Percentiles rank a stretch among this genome's conserved stretches.
Conservation (phyloP, 192 early-diverging fungal genomes). For the Coemansia sp. region DNA sequence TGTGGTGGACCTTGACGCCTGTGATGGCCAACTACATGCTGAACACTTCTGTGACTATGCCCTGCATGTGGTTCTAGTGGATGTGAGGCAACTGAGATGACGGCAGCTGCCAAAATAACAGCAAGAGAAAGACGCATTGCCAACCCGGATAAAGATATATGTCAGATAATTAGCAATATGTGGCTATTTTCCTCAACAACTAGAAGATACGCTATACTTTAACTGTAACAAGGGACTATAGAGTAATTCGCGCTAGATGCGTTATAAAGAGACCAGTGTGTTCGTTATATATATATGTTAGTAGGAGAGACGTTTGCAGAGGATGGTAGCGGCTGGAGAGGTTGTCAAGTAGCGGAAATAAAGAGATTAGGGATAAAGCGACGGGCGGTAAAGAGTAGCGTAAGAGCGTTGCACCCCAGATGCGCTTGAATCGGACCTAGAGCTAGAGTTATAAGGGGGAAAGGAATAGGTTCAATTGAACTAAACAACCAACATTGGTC, state of each 20-base stretch:
- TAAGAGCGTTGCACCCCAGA: not conserved
- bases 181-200: not conserved
- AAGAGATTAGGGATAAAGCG: not conserved
- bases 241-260: not conserved
- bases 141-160: not conserved
- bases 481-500: not conserved
- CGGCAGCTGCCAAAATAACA: conserved; percentile 16
- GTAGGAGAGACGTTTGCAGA: conserved; percentile 4
- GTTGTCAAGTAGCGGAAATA: not conserved
- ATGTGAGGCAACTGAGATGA: conserved; percentile 11
- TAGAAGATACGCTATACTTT: not conserved
- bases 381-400: not conserved
- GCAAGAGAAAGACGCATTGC: conserved; percentile 23
- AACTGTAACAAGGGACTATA: not conserved
- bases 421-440: not conserved
- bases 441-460: conserved; percentile 3
- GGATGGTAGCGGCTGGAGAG: not conserved
- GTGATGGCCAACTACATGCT: conserved; percentile 4
- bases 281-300: conserved; percentile 5
- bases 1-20: not conserved
- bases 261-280: not conserved
- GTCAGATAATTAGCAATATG: not conserved
- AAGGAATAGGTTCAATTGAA: not conserved
- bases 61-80: conserved; percentile 1
- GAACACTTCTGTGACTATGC: not conserved